Conservation (phyloP, 768 basidiomycete species). For the Holtermannia corniformis region DNA sequence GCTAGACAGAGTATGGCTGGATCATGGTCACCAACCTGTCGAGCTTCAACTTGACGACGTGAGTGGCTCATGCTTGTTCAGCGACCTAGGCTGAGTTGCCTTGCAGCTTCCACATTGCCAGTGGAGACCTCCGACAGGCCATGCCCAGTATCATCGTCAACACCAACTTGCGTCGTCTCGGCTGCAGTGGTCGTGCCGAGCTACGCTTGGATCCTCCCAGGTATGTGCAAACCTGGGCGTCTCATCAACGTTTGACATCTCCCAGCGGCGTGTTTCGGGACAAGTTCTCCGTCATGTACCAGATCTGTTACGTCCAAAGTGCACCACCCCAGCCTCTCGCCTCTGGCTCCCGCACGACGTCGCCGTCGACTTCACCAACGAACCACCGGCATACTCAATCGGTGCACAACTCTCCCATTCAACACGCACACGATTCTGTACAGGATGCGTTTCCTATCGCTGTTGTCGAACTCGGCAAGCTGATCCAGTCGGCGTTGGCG, state of each 20-base stretch:
- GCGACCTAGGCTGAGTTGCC: background rate
- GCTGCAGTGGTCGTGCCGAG: constrained; percentile 32
- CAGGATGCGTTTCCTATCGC: constrained; percentile 28
- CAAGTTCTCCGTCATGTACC: constrained; percentile 29
- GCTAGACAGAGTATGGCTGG: constrained; percentile 25
- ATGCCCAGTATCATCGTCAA: constrained; percentile 29
- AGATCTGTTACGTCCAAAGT: constrained; percentile 17
- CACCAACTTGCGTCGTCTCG: constrained; percentile 28
- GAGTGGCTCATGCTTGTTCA: background rate
- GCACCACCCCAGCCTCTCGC: constrained; percentile 7
- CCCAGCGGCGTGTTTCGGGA: constrained; percentile 23
- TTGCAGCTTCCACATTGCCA: constrained; percentile 21
- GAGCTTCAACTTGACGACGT: constrained; percentile 32
- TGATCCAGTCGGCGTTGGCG: constrained; percentile 23
- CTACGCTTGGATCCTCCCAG: constrained; percentile 29
- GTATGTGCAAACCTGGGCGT: constrained; percentile 12
- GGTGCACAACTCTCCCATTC: background rate
- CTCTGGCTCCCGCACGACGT: constrained; percentile 6
- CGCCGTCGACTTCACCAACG: constrained; percentile 19
- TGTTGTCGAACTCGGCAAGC: constrained; percentile 25
- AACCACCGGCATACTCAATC: background rate
- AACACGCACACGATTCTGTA: background rate
- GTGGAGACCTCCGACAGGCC: constrained; percentile 28
- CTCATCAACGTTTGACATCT: background rate
- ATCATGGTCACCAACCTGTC: constrained; percentile 28